Conservation (phyloP, 352 stramenopile species). For the Phytophthora meadii region DNA sequence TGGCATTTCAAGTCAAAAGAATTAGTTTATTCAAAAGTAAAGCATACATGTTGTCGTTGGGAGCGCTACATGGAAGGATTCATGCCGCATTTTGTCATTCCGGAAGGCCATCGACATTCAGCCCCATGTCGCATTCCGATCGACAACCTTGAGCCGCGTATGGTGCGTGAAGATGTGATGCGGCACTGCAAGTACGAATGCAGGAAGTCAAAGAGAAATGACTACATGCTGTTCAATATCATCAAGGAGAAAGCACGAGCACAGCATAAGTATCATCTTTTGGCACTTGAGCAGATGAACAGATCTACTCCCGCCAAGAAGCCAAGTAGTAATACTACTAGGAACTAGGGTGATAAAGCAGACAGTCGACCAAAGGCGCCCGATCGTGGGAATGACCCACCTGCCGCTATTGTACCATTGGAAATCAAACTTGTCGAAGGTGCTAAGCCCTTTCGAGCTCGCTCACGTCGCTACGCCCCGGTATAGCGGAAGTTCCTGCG, state of each 20-base stretch:
- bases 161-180: neutral
- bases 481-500: conserved; percentile 2
- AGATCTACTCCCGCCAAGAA: neutral
- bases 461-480: conserved; percentile 1
- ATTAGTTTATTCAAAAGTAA: no score
- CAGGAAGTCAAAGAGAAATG: neutral
- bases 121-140: neutral
- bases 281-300: neutral
- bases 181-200: neutral
- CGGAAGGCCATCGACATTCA: no score
- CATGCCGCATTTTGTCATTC: no score
- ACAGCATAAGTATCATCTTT: neutral
- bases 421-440: conserved; percentile 4
- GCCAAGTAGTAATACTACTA: no score
- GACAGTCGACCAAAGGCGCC: no score
- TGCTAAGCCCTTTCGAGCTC: conserved; percentile 1
- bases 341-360: no score
- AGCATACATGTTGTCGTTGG: no score
- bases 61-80: no score
- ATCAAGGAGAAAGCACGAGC: neutral
- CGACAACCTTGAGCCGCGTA: neutral
- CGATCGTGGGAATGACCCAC: neutral
- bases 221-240: conserved; percentile 1
- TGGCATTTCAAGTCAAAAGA: no score
- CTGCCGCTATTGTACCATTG: conserved; percentile 1